phyloP scores from a whole-genome alignment of 176 grass and related monocot genomes.

The Oryza australiensis region DNA sequence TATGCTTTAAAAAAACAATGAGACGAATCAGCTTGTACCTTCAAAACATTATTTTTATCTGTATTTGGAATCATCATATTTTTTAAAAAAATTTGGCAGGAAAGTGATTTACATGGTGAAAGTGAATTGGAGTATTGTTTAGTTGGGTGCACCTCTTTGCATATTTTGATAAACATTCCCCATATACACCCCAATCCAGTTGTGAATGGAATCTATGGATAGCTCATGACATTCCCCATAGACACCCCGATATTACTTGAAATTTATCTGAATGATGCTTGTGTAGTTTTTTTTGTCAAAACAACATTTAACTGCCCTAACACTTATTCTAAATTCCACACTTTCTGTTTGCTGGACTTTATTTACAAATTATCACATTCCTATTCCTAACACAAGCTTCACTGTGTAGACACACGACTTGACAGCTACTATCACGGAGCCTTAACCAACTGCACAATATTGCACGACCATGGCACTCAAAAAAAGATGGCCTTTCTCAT shows the following conservation, averaged over 20 bases:
- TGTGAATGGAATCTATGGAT: background rate
- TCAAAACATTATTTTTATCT: background rate
- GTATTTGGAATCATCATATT: background rate
- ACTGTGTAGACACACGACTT: background rate
- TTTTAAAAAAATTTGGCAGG: background rate
- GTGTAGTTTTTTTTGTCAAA: background rate
- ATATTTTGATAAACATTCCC: background rate
- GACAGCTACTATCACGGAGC: background rate
- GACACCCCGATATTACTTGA: background rate
- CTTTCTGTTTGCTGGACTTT: background rate
- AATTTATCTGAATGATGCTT: background rate
- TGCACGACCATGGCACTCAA: background rate
- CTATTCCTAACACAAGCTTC: background rate
- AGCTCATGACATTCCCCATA: background rate
- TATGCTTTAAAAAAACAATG: background rate
- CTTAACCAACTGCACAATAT: background rate
- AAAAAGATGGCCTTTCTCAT: background rate
- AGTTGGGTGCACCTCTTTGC: background rate
- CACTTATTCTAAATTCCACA: background rate
- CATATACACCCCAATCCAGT: background rate
- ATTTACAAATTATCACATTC: background rate
- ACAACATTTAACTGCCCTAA: background rate
- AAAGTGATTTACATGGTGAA: background rate
- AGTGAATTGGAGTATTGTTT: background rate
- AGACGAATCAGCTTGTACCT: background rate